Evolutionary conservation across 2,329 filamentous ascomycete species (phyloP).

Genomic region (Teratosphaeria pseudoeucalypti): DNA sequence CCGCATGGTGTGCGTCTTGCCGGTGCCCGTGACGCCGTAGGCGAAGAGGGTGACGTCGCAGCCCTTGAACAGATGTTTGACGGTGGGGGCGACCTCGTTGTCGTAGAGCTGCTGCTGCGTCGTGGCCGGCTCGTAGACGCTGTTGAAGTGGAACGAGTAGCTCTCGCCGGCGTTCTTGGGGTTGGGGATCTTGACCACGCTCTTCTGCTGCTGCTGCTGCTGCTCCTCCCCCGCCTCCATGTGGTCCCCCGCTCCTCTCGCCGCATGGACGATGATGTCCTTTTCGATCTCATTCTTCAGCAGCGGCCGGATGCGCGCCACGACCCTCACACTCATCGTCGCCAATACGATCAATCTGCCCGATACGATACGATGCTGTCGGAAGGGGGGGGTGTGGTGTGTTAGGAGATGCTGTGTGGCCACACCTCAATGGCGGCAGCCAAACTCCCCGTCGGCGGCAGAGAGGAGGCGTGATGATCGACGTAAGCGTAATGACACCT

Average conservation of each 20-base stretch:
- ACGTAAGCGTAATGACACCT: neutral
- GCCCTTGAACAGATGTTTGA: conserved; percentile 89
- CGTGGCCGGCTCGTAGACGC: conserved; percentile 72
- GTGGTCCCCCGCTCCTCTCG: conserved; percentile 41
- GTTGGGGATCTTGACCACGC: conserved; percentile 78
- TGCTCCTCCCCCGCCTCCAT: conserved; percentile 13
- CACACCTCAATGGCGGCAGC: neutral
- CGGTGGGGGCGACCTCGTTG: conserved; percentile 76
- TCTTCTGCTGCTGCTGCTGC: conserved; percentile 21
- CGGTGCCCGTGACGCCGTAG: conserved; percentile 93
- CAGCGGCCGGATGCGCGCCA: conserved; percentile 81
- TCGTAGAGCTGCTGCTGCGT: conserved; percentile 84
- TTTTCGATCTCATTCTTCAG: conserved; percentile 76
- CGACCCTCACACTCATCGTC: conserved; percentile 60
- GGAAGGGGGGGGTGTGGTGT: too few species aligned
- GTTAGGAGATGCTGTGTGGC: neutral
- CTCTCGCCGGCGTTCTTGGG: conserved; percentile 86
- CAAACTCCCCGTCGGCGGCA: neutral
- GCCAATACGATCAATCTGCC: neutral
- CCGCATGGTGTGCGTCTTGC: conserved; percentile 93
- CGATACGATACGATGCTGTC: neutral
- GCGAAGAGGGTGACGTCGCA: conserved; percentile 97
- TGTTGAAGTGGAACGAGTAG: conserved; percentile 90
- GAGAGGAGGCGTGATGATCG: neutral
- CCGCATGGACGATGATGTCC: conserved; percentile 71